Percentiles rank a stretch among this genome's conserved stretches.
Conservation (phyloP, 495 filamentous ascomycete species). For the Pyrenula massariospora region DNA sequence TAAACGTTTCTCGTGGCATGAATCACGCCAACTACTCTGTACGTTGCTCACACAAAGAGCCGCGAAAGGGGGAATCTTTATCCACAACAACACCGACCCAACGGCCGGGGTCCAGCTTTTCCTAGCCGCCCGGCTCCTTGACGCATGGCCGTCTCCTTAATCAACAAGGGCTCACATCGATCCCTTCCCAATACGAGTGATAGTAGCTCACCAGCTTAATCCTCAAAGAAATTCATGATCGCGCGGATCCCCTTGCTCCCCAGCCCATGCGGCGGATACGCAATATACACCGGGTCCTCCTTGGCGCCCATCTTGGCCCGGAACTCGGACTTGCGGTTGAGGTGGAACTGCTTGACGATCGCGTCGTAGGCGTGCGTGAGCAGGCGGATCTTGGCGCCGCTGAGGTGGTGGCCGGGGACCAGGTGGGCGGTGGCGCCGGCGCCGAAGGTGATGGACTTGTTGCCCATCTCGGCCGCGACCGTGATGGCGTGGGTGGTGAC, state of each 20-base stretch:
- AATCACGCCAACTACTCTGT: too few species aligned
- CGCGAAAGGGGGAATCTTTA: not conserved
- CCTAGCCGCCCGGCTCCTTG: too few species aligned
- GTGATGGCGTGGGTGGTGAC: constrained; percentile 70
- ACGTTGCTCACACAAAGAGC: too few species aligned
- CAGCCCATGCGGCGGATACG: constrained; percentile 69
- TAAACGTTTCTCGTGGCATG: too few species aligned
- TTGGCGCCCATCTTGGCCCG: constrained; percentile 69
- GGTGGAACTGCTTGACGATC: constrained; percentile 63
- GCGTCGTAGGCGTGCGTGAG: constrained; percentile 65
- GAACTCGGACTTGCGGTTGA: constrained; percentile 77
- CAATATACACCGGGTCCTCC: constrained; percentile 70
- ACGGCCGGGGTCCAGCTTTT: too few species aligned
- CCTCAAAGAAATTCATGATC: constrained; percentile 74
- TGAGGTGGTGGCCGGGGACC: constrained; percentile 61
- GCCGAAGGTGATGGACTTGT: constrained; percentile 65
- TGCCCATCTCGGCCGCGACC: constrained; percentile 46
- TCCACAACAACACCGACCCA: too few species aligned
- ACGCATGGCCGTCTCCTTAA: too few species aligned
- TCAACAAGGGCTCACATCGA: too few species aligned
- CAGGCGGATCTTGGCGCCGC: constrained; percentile 60
- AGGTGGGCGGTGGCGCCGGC: constrained; percentile 59
- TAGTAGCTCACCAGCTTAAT: constrained; percentile 25
- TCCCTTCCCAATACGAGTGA: too few species aligned
- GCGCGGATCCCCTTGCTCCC: constrained; percentile 66